Base-by-base conservation (phyloP, 2,329 filamentous ascomycete genomes). In the Alternaria novae-zelandiae region DNA sequence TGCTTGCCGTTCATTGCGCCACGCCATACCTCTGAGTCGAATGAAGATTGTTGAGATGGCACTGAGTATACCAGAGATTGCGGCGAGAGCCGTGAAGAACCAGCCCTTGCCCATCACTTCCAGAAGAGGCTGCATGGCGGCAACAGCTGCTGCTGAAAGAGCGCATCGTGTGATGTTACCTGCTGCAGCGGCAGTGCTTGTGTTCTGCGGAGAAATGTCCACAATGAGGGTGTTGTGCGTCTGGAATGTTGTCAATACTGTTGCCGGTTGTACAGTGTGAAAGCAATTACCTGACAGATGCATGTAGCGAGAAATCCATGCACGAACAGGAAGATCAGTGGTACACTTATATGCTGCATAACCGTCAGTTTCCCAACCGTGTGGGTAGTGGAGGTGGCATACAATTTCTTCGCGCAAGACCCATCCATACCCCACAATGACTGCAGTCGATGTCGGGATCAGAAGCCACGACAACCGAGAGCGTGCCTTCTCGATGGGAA, bases 331-430 rank as follows among this genome's bases (percentile, higher is more conserved):
- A 36, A 36, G 0, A 36, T 3, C 4, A 36, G 1, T 3, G 32
- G 32, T n/a, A 36, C 32, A 1, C 32, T 36, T n/a, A 36, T 36
- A n/a, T 36, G 32, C 32, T 36, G 32, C 15, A 36, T n/a, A 0
- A 0, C 0, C 15, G 15, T 36, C 32, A 36, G 32, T 28, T 12
- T 2, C 5, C 1, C 5, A 1, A 6, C 1, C 1, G 11, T 11
- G 10, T 45, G n/a, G 6, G 4, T 8, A 25, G 21, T 23, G 13
- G 3, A n/a, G 4, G 4, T 3, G 21, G 21, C 20, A 4, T 26
- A 49, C 23, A n/a, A 36, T 36, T 36, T 36, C 32, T 36, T n/a
- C 0, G 32, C 32, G 32, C 32, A 36, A 36, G 4, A 36, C 23
- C 46, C 23, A 49, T 49, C 23, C 46, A 17, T 49, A 28, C 3